Evolutionary conservation across 108 stramenopile species (phyloP).

Genomic region (Conticribra guillardii): DNA sequence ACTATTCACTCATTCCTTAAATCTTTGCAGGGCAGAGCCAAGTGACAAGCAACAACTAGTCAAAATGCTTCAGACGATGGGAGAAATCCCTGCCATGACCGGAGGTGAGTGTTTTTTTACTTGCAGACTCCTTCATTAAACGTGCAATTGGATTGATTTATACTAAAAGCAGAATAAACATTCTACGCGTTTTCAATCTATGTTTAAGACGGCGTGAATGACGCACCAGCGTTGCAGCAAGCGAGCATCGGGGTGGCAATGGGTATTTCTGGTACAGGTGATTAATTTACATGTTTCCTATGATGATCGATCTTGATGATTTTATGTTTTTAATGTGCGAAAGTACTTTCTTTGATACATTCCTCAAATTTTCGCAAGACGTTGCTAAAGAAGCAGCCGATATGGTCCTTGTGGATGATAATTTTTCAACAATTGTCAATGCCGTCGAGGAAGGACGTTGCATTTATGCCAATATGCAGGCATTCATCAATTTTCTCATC

Average conservation of each 20-base stretch:
- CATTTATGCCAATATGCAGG: constrained; percentile 98
- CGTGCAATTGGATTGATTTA: neutral
- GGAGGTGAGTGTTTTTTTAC: constrained; percentile 58
- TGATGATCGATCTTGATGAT: no score
- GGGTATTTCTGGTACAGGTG: constrained; percentile 91
- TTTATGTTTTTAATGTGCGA: no score
- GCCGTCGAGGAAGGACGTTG: constrained; percentile 96
- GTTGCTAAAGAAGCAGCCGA: neutral
- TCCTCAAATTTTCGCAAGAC: constrained; percentile 46
- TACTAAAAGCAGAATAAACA: neutral
- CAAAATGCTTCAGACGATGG: constrained; percentile 89
- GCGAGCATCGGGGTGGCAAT: constrained; percentile 95
- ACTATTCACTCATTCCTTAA: no score
- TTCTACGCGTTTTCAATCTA: neutral
- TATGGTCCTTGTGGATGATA: constrained; percentile 96
- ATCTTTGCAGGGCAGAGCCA: constrained; percentile 77
- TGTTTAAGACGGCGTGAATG: constrained; percentile 89
- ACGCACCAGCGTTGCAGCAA: constrained; percentile 98
- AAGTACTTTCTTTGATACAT: no score
- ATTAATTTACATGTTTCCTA: neutral
- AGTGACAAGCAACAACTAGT: constrained; percentile 96
- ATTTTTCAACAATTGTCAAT: constrained; percentile 94
- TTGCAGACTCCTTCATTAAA: neutral
- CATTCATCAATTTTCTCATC: constrained; percentile 98
- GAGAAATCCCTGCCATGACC: constrained; percentile 97